These are phyloP conservation scores for Trametes pubescens DNA, from an alignment of 1,284 basidiomycete genomes.

Conservation along the genomic window DNA sequence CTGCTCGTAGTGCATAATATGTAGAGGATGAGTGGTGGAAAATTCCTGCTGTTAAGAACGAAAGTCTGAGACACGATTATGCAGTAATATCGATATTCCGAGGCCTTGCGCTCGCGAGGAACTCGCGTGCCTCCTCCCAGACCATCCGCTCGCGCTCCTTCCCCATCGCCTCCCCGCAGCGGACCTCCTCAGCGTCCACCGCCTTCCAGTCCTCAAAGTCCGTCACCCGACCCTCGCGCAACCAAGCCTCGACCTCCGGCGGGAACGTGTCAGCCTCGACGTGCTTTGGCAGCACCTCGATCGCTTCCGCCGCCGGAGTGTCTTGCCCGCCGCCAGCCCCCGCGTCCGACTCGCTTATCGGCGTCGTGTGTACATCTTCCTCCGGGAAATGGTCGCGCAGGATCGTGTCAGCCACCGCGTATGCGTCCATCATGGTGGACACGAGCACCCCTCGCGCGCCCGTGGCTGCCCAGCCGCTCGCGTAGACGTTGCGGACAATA, in stretches of 20 bases:
- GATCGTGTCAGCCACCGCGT: slow-evolving; percentile 78
- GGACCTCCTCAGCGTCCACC: slow-evolving; percentile 72
- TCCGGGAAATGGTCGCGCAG: slow-evolving; percentile 58
- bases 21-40: neutral
- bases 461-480: slow-evolving; percentile 92
- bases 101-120: slow-evolving; percentile 42
- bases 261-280: slow-evolving; percentile 57
- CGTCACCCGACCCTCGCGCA: slow-evolving; percentile 56
- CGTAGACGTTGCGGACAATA: slow-evolving; percentile 76
- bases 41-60: neutral
- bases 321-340: slow-evolving; percentile 15
- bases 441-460: slow-evolving; percentile 95
- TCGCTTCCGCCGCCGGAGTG: slow-evolving; percentile 21
- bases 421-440: slow-evolving; percentile 94
- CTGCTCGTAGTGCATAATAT: neutral
- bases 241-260: slow-evolving; percentile 61
- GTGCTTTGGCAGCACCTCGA: slow-evolving; percentile 56
- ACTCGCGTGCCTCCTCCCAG: slow-evolving; percentile 62
- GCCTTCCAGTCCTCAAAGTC: slow-evolving; percentile 75
- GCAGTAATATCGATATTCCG: neutral
- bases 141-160: slow-evolving; percentile 85
- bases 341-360: slow-evolving; percentile 25
- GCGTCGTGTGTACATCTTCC: slow-evolving; percentile 26
- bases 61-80: neutral
- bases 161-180: slow-evolving; percentile 60